phyloP scores from a whole-genome alignment of 2,329 filamentous ascomycete genomes.

The Colletotrichum lini region DNA sequence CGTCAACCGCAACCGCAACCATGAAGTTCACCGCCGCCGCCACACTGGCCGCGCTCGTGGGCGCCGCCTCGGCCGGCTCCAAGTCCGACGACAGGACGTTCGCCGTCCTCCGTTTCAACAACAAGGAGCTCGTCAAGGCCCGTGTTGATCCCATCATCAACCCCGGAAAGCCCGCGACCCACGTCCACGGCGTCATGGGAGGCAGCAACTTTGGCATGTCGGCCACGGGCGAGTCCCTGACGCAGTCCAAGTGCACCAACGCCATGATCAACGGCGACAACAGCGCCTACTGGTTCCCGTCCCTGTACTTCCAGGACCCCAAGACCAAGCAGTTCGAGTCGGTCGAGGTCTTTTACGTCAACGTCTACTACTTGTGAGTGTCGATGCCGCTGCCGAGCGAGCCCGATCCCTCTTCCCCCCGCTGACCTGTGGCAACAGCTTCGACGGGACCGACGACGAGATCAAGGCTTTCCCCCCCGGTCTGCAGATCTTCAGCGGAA shows the following conservation, averaged over 20 bases:
- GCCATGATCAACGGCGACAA: constrained; percentile 78
- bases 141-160: constrained; percentile 78
- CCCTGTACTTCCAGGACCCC: constrained; percentile 77
- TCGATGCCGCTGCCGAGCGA: not conserved
- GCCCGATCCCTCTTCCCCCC: not conserved
- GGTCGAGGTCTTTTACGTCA: constrained; percentile 80
- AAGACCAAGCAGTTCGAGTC: constrained; percentile 74
- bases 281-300: constrained; percentile 84
- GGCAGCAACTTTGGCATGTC: constrained; percentile 76
- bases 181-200: constrained; percentile 80
- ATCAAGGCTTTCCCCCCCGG: constrained; percentile 79
- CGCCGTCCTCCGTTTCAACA: constrained; percentile 80
- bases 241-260: constrained; percentile 77
- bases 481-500: constrained; percentile 79
- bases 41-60: constrained; percentile 53
- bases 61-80: constrained; percentile 54
- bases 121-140: constrained; percentile 73
- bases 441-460: constrained; percentile 74
- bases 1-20: constrained; percentile 28
- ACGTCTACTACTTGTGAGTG: constrained; percentile 80
- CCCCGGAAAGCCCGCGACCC: constrained; percentile 70
- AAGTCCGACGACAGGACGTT: constrained; percentile 67
- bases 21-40: constrained; percentile 56
- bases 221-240: constrained; percentile 72
- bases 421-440: constrained; percentile 57